phyloP scores from a whole-genome alignment of 1,139 yeast species.

The Kodamaea derodonti region DNA sequence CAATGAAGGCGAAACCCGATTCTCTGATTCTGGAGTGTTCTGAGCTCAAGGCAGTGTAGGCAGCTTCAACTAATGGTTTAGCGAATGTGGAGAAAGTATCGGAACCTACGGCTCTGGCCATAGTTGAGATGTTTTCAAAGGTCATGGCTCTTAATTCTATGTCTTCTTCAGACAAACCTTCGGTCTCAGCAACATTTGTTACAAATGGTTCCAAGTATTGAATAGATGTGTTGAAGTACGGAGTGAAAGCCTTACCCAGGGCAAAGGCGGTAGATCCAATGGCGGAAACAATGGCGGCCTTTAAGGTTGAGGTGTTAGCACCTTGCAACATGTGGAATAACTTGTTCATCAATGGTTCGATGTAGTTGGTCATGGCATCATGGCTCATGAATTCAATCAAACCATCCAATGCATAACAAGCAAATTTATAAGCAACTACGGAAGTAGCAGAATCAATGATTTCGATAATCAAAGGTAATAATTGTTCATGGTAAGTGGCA shows the following conservation, averaged over 20 bases:
- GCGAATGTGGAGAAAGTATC: constrained; percentile 83
- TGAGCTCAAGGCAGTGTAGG: constrained; percentile 73
- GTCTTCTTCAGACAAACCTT: constrained; percentile 74
- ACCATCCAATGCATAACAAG: constrained; percentile 88
- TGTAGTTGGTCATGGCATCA: constrained; percentile 76
- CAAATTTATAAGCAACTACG: constrained; percentile 82
- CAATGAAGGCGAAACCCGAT: constrained; percentile 91
- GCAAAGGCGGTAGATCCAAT: constrained; percentile 97
- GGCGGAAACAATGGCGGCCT: constrained; percentile 89
- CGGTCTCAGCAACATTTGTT: constrained; percentile 55
- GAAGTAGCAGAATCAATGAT: constrained; percentile 85
- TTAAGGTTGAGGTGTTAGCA: constrained; percentile 63
- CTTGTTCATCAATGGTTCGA: constrained; percentile 88
- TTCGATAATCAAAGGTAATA: constrained; percentile 81
- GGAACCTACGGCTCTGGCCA: constrained; percentile 96
- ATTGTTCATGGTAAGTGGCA: constrained; percentile 75
- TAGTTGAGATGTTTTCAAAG: constrained; percentile 87
- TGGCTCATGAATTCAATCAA: constrained; percentile 87
- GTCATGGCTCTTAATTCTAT: constrained; percentile 87
- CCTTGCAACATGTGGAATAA: constrained; percentile 76
- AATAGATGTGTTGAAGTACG: constrained; percentile 80
- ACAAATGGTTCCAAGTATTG: constrained; percentile 79
- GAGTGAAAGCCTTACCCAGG: constrained; percentile 81
- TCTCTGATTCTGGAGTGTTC: constrained; percentile 87
- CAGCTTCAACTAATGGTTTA: constrained; percentile 84